Evolutionary conservation across 176 grass and related monocot species (phyloP).

Genomic region (Ensete glaucum): DNA sequence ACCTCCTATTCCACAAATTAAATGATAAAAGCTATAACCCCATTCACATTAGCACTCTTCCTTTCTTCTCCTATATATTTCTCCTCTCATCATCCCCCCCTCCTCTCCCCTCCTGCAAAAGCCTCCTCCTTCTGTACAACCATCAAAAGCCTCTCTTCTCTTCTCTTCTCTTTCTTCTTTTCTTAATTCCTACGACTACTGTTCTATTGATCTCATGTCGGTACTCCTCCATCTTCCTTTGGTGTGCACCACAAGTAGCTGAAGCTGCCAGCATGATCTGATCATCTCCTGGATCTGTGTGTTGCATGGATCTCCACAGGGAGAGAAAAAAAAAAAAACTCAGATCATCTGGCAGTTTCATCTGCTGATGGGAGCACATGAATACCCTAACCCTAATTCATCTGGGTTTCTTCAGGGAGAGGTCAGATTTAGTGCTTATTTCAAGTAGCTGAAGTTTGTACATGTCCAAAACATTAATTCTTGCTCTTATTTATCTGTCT

Average conservation of each 20-base stretch:
- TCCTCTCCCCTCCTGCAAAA: background rate
- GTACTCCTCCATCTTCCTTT: background rate
- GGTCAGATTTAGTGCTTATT: no score
- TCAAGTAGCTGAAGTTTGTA: no score
- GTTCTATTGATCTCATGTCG: background rate
- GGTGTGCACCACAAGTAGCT: background rate
- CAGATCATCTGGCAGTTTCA: conserved; percentile 17
- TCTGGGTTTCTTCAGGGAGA: no score
- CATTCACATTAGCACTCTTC: no score
- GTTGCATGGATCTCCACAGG: no score
- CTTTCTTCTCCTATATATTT: no score
- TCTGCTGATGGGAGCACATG: background rate
- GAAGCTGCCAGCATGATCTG: conserved; percentile 14
- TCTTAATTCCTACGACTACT: background rate
- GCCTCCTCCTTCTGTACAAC: background rate
- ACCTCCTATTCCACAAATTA: background rate
- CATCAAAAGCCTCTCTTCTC: background rate
- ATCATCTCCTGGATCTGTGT: background rate
- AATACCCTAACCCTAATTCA: background rate
- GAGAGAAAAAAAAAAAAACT: background rate
- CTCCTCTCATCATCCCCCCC: background rate
- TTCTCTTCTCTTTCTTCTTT: background rate
- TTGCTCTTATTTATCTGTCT: no score
- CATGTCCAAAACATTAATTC: no score
- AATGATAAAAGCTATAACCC: no score